Conservation (phyloP, 1,139 yeast genomes). For the Blastobotrys elegans region DNA sequence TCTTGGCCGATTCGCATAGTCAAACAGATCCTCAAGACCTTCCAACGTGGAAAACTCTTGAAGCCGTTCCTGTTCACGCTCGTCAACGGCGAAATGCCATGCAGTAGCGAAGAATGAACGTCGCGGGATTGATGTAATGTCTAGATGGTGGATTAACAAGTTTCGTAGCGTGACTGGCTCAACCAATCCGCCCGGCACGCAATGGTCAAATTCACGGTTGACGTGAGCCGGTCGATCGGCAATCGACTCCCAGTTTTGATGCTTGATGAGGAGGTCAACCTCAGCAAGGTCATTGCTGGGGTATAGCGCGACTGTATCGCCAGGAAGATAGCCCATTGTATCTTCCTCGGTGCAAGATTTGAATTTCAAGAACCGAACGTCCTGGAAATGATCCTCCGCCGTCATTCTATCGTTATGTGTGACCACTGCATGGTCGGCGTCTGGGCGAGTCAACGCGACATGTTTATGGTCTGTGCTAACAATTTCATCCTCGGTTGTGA, state of each 20-base stretch:
- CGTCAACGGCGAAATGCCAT: slow-evolving; percentile 66
- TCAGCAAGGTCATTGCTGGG: slow-evolving; percentile 63
- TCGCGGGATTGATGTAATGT: slow-evolving; percentile 76
- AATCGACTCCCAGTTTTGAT: slow-evolving; percentile 67
- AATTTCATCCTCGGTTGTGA: slow-evolving; percentile 29
- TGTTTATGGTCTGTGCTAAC: slow-evolving; percentile 16
- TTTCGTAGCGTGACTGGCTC: slow-evolving; percentile 59
- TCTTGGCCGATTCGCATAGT: slow-evolving; percentile 88
- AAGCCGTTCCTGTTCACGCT: slow-evolving; percentile 68
- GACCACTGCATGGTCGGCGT: slow-evolving; percentile 41
- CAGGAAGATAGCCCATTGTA: slow-evolving; percentile 50
- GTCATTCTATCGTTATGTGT: slow-evolving; percentile 57
- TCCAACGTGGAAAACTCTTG: slow-evolving; percentile 68
- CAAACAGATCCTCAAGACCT: slow-evolving; percentile 64
- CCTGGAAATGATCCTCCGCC: slow-evolving; percentile 73
- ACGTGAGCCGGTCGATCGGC: slow-evolving; percentile 51
- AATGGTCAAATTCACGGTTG: slow-evolving; percentile 29
- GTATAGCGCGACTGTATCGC: slow-evolving; percentile 74
- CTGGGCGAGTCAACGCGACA: slow-evolving; percentile 28
- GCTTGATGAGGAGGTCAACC: slow-evolving; percentile 60
- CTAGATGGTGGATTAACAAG: slow-evolving; percentile 74
- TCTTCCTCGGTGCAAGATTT: slow-evolving; percentile 23
- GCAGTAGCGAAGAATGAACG: slow-evolving; percentile 62
- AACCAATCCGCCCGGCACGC: slow-evolving; percentile 54
- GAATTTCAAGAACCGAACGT: slow-evolving; percentile 66